Conservation (phyloP, 352 stramenopile species). For the Phytophthora rubi region DNA sequence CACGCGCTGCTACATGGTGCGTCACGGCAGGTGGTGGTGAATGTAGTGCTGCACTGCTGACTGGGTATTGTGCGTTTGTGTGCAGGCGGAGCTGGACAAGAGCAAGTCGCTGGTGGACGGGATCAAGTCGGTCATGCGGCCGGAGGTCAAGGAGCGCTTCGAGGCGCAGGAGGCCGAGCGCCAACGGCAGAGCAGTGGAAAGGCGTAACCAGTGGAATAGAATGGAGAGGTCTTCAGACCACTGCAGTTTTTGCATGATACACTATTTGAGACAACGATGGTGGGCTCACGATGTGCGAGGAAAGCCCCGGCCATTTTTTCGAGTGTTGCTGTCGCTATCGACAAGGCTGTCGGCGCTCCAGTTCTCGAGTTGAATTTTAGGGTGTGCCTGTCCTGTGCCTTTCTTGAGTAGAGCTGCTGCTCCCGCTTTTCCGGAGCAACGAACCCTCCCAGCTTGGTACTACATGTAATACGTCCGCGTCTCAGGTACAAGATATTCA, state of each 20-base stretch:
- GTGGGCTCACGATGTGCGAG: neutral
- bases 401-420: neutral
- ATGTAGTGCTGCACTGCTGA: neutral
- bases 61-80: neutral
- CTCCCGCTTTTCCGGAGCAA: neutral
- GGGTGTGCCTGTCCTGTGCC: neutral
- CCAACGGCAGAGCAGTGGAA: slow-evolving; percentile 15
- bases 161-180: slow-evolving; percentile 43
- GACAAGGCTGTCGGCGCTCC: neutral
- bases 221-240: neutral
- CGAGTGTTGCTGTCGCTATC: neutral
- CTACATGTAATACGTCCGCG: too few relatives aligned
- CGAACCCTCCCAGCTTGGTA: neutral
- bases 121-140: slow-evolving; percentile 74
- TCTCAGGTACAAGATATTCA: neutral
- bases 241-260: neutral
- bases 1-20: slow-evolving; percentile 73
- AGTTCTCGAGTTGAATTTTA: neutral
- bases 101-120: slow-evolving; percentile 62
- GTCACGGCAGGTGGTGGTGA: neutral
- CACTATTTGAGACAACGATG: neutral
- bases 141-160: slow-evolving; percentile 63
- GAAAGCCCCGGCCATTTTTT: neutral
- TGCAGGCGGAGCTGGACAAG: slow-evolving; percentile 69
- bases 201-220: slow-evolving; percentile 2